A percentile compares a stretch with the other conserved stretches of the same genome.
phyloP scores from a whole-genome alignment of 257 asterid species.

The Rauvolfia tetraphylla region DNA sequence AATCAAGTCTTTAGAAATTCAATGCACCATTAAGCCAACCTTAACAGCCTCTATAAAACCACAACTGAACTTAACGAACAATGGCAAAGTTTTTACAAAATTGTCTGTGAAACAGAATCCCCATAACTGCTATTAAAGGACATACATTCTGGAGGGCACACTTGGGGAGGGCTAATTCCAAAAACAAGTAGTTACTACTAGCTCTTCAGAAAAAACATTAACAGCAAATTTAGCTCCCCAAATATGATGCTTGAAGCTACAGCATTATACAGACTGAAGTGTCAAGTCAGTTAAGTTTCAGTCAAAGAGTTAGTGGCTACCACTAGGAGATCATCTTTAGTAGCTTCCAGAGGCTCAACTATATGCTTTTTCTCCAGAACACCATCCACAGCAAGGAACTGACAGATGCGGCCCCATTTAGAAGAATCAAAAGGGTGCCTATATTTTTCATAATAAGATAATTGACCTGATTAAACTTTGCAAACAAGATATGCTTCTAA shows the following conservation, averaged over 20 bases:
- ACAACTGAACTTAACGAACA: not conserved
- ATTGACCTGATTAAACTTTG: slow-evolving; percentile 9
- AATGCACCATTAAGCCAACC: not conserved
- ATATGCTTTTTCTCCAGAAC: slow-evolving; percentile 50
- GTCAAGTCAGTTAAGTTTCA: not conserved
- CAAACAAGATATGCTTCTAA: not conserved
- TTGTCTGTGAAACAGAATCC: not conserved
- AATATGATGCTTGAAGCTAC: not conserved
- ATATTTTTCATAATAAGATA: slow-evolving; percentile 21
- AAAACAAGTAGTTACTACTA: not conserved
- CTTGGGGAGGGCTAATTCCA: not conserved
- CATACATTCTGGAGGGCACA: not conserved
- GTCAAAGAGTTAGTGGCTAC: slow-evolving; percentile 35
- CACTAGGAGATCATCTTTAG: slow-evolving; percentile 88
- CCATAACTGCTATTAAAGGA: not conserved
- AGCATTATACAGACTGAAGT: not conserved
- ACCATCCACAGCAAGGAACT: slow-evolving; percentile 60
- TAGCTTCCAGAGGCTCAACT: slow-evolving; percentile 87
- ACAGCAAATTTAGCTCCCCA: not conserved
- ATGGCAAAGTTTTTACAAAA: not conserved
- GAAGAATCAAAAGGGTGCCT: slow-evolving; percentile 99
- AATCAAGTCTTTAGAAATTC: not conserved
- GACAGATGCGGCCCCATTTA: slow-evolving; percentile 95
- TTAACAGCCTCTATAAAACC: not conserved
- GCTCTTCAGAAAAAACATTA: not conserved